Conservation (phyloP, 306 rosid genomes). For the Cucumis melo region DNA sequence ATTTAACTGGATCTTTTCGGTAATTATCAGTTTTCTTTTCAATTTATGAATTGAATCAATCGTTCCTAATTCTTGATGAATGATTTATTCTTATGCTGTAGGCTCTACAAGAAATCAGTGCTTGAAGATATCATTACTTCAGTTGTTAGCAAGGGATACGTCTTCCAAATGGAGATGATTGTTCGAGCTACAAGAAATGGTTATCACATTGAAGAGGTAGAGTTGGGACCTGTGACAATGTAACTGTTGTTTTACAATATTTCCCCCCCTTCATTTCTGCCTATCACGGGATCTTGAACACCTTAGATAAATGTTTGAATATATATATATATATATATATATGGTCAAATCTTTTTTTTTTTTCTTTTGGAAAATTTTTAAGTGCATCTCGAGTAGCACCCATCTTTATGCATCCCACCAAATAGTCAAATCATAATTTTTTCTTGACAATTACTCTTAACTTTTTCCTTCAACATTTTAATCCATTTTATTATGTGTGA, state of each 20-base stretch:
- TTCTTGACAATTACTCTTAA: too few relatives aligned
- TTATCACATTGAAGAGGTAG: slow-evolving; percentile 85
- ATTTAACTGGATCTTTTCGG: slow-evolving; percentile 95
- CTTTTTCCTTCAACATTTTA: too few relatives aligned
- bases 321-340: not conserved
- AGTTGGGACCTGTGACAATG: not conserved
- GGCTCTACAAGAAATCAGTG: slow-evolving; percentile 78
- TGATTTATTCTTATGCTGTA: slow-evolving; percentile 15
- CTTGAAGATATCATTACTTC: slow-evolving; percentile 88
- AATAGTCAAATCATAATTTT: too few relatives aligned
- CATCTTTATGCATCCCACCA: too few relatives aligned
- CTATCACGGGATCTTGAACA: not conserved
- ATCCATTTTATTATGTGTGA: too few relatives aligned
- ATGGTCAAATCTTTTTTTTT: not conserved
- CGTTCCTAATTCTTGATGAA: slow-evolving; percentile 13
- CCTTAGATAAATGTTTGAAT: not conserved
- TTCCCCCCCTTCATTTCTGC: not conserved
- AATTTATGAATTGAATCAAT: slow-evolving; percentile 7
- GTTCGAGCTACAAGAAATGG: slow-evolving; percentile 93
- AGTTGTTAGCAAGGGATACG: slow-evolving; percentile 90
- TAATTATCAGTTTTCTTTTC: slow-evolving; percentile 15
- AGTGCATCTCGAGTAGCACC: too few relatives aligned
- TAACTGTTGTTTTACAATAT: not conserved
- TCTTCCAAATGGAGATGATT: slow-evolving; percentile 98
- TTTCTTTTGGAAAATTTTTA: too few relatives aligned